Percentiles rank a stretch among this genome's conserved stretches.
Evolutionary conservation across 1,284 basidiomycete species (phyloP).

Genomic region (Ceratobasidium sp.): DNA sequence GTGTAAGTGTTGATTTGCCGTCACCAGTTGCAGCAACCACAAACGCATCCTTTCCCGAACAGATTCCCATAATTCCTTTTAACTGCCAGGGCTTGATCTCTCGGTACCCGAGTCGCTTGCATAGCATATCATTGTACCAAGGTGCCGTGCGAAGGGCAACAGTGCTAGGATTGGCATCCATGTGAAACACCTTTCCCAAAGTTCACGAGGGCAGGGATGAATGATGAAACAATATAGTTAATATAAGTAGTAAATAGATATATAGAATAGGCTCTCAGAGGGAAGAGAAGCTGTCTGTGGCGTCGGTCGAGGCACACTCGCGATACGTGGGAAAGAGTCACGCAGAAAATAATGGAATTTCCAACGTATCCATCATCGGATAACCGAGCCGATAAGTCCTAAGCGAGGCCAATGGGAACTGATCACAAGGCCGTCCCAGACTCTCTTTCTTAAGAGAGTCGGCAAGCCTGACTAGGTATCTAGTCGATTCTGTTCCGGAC

Average conservation of each 20-base stretch:
- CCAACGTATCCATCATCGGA: neutral
- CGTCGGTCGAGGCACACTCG: too few relatives aligned
- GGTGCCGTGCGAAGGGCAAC: neutral
- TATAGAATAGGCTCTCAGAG: neutral
- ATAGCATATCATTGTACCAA: neutral
- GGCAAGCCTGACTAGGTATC: too few relatives aligned
- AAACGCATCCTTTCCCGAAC: conserved; percentile 1
- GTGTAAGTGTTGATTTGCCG: conserved; percentile 14
- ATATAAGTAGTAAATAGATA: neutral
- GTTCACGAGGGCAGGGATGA: too few relatives aligned
- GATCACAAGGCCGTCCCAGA: neutral
- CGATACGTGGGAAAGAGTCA: neutral
- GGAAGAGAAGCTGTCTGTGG: too few relatives aligned
- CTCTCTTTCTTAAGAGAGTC: too few relatives aligned
- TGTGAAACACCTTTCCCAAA: too few relatives aligned
- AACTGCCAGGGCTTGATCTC: neutral
- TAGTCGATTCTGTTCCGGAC: too few relatives aligned
- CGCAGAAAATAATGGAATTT: neutral
- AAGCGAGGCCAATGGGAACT: neutral
- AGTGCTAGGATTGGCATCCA: neutral
- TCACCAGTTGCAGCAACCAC: conserved; percentile 4
- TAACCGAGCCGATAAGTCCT: neutral
- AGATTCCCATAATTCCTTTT: neutral
- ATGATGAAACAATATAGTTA: too few relatives aligned
- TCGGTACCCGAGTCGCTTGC: neutral